Conservation (phyloP, 192 early-diverging fungal genomes). For the Mortierella antarctica region DNA sequence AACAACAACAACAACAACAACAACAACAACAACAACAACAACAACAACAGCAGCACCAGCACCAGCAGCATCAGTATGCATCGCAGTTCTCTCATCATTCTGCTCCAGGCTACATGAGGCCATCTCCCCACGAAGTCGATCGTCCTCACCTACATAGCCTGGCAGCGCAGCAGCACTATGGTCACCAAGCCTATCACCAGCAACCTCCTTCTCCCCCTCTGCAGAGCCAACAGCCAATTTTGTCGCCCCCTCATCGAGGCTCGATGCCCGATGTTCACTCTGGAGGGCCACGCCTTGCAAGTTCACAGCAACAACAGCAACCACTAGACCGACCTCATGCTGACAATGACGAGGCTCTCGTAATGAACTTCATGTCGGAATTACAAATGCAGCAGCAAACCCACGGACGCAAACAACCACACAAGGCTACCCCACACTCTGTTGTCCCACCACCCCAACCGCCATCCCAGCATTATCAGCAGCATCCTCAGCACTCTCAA, state of each 20-base stretch:
- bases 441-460: background rate
- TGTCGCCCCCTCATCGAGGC: slow-evolving; percentile 25
- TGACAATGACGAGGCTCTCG: slow-evolving; percentile 34
- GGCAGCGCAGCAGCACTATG: slow-evolving; percentile 12
- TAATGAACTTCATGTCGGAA: slow-evolving; percentile 49
- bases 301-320: slow-evolving; percentile 16
- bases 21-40: slow-evolving; percentile 27
- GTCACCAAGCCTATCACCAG: slow-evolving; percentile 5
- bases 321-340: slow-evolving; percentile 11
- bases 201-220: slow-evolving; percentile 21
- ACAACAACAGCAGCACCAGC: slow-evolving; percentile 13
- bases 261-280: slow-evolving; percentile 26
- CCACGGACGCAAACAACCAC: slow-evolving; percentile 7
- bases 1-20: slow-evolving; percentile 5
- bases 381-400: slow-evolving; percentile 24
- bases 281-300: background rate
- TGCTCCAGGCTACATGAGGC: slow-evolving; percentile 12
- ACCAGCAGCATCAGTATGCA: slow-evolving; percentile 19
- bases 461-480: background rate
- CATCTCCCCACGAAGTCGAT: slow-evolving; percentile 12
- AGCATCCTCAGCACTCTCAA: slow-evolving; percentile 5
- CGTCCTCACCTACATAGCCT: slow-evolving; percentile 14
- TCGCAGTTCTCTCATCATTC: slow-evolving; percentile 29
- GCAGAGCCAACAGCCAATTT: slow-evolving; percentile 11
- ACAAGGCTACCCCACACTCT: slow-evolving; percentile 7